Percentiles rank a stretch among this genome's conserved stretches.
phyloP scores from a whole-genome alignment of 257 asterid genomes.

The Hygrophila difformis region DNA sequence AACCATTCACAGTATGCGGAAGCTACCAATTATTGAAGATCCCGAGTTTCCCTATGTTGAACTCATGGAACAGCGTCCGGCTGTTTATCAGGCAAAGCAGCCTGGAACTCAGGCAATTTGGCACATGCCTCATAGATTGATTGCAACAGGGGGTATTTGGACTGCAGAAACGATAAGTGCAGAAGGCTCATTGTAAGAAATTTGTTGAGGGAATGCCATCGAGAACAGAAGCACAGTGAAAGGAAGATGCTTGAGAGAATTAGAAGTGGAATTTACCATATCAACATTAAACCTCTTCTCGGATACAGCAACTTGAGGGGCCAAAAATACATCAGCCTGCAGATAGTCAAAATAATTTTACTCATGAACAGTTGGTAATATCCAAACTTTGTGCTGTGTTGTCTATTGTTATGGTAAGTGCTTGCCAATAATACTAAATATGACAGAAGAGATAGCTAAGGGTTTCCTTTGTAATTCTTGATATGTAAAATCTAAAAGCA shows the following conservation, averaged over 20 bases:
- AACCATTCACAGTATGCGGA: too few relatives aligned
- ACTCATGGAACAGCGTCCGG: conserved; percentile 48
- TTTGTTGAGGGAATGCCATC: neutral
- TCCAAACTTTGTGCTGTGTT: neutral
- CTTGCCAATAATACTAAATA: neutral
- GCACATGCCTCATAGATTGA: conserved; percentile 36
- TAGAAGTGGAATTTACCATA: conserved; percentile 39
- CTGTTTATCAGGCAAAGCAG: conserved; percentile 57
- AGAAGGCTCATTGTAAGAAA: neutral
- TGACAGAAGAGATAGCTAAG: neutral
- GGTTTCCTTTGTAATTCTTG: neutral
- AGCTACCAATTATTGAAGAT: too few relatives aligned
- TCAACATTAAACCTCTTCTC: conserved; percentile 44
- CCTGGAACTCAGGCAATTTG: conserved; percentile 50
- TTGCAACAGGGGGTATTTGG: conserved; percentile 37
- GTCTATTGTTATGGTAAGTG: too few relatives aligned
- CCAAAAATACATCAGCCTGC: conserved; percentile 89
- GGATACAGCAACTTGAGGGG: conserved; percentile 63
- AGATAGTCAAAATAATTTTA: conserved; percentile 8
- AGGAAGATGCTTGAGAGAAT: neutral
- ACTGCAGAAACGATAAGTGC: conserved; percentile 25
- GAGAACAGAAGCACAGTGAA: neutral
- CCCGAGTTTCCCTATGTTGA: too few relatives aligned
- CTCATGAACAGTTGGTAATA: too few relatives aligned
- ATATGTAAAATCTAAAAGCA: neutral